Evolutionary conservation across 257 asterid genomes (phyloP).

Genomic region (Eucommia ulmoides): DNA sequence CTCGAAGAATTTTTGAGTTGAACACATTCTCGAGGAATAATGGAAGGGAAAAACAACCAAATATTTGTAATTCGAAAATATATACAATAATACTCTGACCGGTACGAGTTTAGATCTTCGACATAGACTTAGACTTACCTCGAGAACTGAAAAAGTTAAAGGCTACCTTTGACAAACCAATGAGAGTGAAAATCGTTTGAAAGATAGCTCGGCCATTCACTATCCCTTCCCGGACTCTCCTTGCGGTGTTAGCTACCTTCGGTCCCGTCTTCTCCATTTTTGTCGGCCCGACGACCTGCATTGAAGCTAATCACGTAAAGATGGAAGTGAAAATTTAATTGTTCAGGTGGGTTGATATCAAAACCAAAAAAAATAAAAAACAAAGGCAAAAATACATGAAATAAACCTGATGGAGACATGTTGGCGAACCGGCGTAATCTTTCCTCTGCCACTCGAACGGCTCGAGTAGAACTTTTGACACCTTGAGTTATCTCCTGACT

Average conservation of each 20-base stretch:
- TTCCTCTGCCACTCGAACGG: conserved; percentile 72
- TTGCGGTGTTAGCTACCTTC: neutral
- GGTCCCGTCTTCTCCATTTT: neutral
- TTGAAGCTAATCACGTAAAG: conserved; percentile 29
- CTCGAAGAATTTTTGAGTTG: too few species aligned
- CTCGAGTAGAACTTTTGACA: conserved; percentile 71
- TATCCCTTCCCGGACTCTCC: neutral
- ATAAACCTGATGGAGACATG: conserved; percentile 46
- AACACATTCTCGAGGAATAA: too few species aligned
- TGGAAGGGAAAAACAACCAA: too few species aligned
- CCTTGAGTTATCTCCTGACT: conserved; percentile 83
- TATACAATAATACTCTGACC: too few species aligned
- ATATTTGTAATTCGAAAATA: too few species aligned
- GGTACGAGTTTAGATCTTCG: too few species aligned
- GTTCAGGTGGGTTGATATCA: conserved; percentile 4
- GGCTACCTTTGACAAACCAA: neutral
- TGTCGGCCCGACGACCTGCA: neutral
- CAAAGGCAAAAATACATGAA: neutral
- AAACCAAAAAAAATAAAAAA: conserved; percentile 2
- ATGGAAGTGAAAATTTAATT: conserved; percentile 37
- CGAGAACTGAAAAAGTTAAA: neutral
- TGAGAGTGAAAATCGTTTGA: neutral
- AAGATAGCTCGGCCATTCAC: neutral
- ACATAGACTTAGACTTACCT: too few species aligned
- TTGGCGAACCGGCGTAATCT: conserved; percentile 51